phyloP scores from a whole-genome alignment of 805 yeast genomes.

The Monosporozyma yasuniensis region DNA sequence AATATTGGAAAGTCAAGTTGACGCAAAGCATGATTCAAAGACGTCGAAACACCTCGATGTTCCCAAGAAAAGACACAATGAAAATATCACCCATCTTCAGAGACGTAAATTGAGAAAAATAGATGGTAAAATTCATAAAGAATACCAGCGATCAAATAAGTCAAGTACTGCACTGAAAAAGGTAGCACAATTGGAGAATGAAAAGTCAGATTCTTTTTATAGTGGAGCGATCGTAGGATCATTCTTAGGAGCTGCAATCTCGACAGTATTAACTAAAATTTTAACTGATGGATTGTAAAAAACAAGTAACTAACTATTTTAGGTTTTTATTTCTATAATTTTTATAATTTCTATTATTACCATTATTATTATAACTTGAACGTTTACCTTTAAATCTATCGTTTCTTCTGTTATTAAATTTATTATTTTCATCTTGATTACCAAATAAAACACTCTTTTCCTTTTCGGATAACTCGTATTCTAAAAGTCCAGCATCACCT shows the following conservation, averaged over 20 bases:
- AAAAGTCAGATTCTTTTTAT: constrained; percentile 9
- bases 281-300: background rate
- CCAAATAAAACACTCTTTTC: constrained; percentile 30
- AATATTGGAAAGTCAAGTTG: background rate
- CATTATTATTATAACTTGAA: constrained; percentile 2
- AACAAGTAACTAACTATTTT: background rate
- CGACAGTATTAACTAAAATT: constrained; percentile 14
- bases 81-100: background rate
- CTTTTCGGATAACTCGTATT: constrained; percentile 23
- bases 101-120: background rate
- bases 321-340: background rate
- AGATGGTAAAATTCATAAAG: background rate
- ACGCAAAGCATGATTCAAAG: background rate
- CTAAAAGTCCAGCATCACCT: constrained; percentile 27
- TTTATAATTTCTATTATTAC: constrained; percentile 1
- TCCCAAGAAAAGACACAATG: background rate
- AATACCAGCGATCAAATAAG: background rate
- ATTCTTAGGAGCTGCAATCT: constrained; percentile 24
- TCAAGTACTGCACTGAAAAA: background rate
- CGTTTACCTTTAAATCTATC: constrained; percentile 1
- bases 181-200: background rate
- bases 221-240: constrained; percentile 25
- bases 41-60: background rate
- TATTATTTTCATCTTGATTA: constrained; percentile 7
- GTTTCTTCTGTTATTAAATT: constrained; percentile 8